A percentile compares a stretch with the other conserved stretches of the same genome.
Evolutionary conservation across 306 rosid species (phyloP).

Genomic region (Lagenaria siceraria): DNA sequence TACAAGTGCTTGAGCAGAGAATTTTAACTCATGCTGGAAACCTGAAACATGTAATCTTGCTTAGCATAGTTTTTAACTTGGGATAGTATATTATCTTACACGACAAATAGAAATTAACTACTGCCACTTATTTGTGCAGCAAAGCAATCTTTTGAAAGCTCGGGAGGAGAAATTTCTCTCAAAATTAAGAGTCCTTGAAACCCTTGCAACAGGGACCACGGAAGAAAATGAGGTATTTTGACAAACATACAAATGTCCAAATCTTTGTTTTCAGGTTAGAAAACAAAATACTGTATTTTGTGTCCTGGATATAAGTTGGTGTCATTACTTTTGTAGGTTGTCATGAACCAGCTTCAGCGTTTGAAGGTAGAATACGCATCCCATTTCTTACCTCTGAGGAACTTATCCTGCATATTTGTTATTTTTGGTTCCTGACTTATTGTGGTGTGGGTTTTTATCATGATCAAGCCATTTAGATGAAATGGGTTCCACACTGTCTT

Average conservation of each 20-base stretch:
- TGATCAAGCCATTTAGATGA: not conserved
- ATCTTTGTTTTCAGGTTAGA: slow-evolving; percentile 6
- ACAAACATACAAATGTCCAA: slow-evolving; percentile 10
- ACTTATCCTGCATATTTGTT: not conserved
- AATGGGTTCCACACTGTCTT: not conserved
- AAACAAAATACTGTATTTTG: not conserved
- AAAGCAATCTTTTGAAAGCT: slow-evolving; percentile 51
- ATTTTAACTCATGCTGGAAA: slow-evolving; percentile 53
- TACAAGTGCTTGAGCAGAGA: slow-evolving; percentile 66
- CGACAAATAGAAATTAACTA: slow-evolving; percentile 15
- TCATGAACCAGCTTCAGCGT: slow-evolving; percentile 59
- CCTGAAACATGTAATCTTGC: slow-evolving; percentile 53
- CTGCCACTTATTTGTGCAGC: slow-evolving; percentile 38
- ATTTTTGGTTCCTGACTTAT: slow-evolving; percentile 8
- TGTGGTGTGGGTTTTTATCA: not conserved
- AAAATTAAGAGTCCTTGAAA: slow-evolving; percentile 66
- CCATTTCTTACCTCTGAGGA: slow-evolving; percentile 10
- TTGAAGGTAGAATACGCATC: slow-evolving; percentile 49
- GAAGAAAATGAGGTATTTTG: slow-evolving; percentile 71
- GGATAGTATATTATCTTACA: not conserved
- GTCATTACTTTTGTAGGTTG: slow-evolving; percentile 36
- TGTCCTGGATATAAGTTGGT: slow-evolving; percentile 10
- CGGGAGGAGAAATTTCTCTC: slow-evolving; percentile 77
- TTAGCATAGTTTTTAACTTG: not conserved
- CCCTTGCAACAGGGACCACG: slow-evolving; percentile 57